Percentiles rank a stretch among this genome's conserved stretches.
Conservation (phyloP, 805 yeast species). For the Candida mattraensis region DNA sequence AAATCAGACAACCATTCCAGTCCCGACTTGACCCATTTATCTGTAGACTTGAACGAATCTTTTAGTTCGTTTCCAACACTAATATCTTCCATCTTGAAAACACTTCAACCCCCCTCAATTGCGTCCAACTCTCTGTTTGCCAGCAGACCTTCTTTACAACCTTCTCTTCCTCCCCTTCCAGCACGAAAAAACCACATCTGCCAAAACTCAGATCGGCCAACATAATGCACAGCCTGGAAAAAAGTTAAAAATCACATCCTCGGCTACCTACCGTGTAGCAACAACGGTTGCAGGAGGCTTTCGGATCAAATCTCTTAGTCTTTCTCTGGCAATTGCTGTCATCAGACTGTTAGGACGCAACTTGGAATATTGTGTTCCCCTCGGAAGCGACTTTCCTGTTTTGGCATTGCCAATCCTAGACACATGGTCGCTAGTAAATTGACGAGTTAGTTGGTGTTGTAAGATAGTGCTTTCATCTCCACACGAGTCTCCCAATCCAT, state of each 20-base stretch:
- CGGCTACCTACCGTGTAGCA: too few relatives aligned
- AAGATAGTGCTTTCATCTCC: conserved; percentile 26
- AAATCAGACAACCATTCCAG: conserved; percentile 75
- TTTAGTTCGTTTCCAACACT: conserved; percentile 71
- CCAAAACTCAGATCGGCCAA: too few relatives aligned
- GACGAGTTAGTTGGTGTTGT: conserved; percentile 30
- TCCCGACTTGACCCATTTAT: conserved; percentile 76
- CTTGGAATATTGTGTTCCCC: too few relatives aligned
- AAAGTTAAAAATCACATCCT: too few relatives aligned
- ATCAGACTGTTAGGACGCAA: too few relatives aligned
- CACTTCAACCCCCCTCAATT: not conserved
- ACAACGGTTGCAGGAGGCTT: too few relatives aligned
- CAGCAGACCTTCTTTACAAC: too few relatives aligned
- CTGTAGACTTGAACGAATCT: conserved; percentile 77
- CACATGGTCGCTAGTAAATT: conserved; percentile 30
- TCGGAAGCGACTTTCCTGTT: too few relatives aligned
- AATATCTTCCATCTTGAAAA: conserved; percentile 25
- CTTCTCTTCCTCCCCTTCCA: not conserved
- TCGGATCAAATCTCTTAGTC: too few relatives aligned
- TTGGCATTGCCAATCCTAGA: too few relatives aligned
- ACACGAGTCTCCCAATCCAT: conserved; percentile 30
- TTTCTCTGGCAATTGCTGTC: too few relatives aligned
- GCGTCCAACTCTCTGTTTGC: not conserved
- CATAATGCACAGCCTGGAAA: not conserved
- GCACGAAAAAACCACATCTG: too few relatives aligned